These are phyloP conservation scores for Phaseolus coccineus DNA, from an alignment of 331 rosid species.

Conservation along the genomic window DNA sequence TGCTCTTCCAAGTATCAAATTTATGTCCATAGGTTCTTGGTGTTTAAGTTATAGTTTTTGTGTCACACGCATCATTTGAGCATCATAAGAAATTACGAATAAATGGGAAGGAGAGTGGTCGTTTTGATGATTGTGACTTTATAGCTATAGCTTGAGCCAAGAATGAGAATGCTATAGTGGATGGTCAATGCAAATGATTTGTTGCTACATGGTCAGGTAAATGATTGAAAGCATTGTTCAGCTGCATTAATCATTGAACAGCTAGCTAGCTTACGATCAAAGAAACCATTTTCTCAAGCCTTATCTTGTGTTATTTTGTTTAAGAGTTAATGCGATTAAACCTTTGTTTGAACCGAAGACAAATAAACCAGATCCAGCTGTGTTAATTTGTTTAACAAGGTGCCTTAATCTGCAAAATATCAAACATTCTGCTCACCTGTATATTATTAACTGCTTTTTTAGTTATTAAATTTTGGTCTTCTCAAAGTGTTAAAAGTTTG, in stretches of 20 bases:
- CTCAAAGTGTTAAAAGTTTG: background rate
- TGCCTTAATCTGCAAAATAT: background rate
- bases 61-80: background rate
- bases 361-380: background rate
- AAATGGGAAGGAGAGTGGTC: background rate
- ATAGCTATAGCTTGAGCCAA: background rate
- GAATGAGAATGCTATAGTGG: conserved; percentile 17
- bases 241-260: conserved; percentile 23
- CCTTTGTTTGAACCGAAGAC: background rate
- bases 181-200: conserved; percentile 39
- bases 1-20: background rate
- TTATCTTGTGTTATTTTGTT: background rate
- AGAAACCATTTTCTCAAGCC: background rate
- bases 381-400: background rate
- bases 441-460: background rate
- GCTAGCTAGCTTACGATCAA: conserved; percentile 24
- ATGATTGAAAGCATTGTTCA: conserved; percentile 33
- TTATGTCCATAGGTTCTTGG: background rate
- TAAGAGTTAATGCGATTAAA: too few species aligned
- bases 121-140: conserved; percentile 31
- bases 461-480: background rate
- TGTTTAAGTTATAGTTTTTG: conserved; percentile 18
- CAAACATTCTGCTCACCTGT: background rate
- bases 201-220: conserved; percentile 8
- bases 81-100: background rate